Base-by-base conservation (phyloP, 306 rosid genomes). In the Vigna reflexopilosa region DNA sequence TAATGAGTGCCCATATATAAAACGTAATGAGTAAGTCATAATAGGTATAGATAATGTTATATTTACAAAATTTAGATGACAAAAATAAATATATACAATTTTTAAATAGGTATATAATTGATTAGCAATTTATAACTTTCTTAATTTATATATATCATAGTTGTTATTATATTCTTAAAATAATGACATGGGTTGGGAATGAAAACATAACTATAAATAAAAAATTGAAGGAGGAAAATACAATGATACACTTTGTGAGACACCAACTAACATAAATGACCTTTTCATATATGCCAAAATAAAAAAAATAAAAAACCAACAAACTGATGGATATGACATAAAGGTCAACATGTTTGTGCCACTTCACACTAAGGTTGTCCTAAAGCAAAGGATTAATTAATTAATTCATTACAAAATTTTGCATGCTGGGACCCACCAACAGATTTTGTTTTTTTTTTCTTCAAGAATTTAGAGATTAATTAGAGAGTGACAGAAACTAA, bases 241-340 rank as follows among this genome's bases (percentile, higher is more conserved):
- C 83, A 79, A 62, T n/a, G 7, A 45, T n/a, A 9, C 65, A 17
- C 75, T 75, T 79, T 83, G 65, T 22, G 73, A 83, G 73, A 77
- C 79, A 57, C 57, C 69, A 72, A 47, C 79, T 19, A 20, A 61
- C 79, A 71, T 64, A n/a, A 51, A 64, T 34, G 82, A 54, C 61
- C 56, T 19, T 26, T 36, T 26, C 44, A 13, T 12, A 51, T 36
- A 19, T 44, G 9, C 52, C 17, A 67, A 38, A 44, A 12, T 36
- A 17, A 0, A 40, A 1, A n/a, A 36, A 38, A n/a, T 1, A 19
- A 45, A 30, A 58, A 36, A 12, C 30, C 15, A 32, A 50, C 20
- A 59, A 58, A 76, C 42, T 28, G 22, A 24, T 32, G 67, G 28
- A 55, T 81, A 7, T 63, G 55, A 7, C 59, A 47, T 9, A 68